Evolutionary conservation across 2,329 filamentous ascomycete genomes (phyloP).

Genomic region (Sporothrix pseudoabietina): DNA sequence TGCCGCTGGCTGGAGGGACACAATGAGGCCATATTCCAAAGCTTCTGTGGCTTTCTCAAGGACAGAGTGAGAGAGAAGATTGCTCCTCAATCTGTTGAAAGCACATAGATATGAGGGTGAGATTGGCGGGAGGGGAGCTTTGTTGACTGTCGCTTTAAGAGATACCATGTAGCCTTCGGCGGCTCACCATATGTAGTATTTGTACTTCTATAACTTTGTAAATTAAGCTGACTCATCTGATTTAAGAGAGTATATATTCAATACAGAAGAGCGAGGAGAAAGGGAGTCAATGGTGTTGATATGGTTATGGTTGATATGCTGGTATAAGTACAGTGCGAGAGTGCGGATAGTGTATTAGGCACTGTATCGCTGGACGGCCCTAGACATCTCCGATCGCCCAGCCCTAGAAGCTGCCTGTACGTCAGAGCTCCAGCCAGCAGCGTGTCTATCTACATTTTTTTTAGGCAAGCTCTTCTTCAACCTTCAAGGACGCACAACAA

Average conservation of each 20-base stretch:
- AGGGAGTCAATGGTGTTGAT: neutral
- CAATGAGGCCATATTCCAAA: conserved; percentile 77
- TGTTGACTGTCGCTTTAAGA: neutral
- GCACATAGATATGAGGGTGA: neutral
- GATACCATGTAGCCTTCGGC: neutral
- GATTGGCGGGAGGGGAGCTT: no score
- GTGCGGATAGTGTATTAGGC: neutral
- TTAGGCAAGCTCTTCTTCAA: neutral
- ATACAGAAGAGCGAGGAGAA: no score
- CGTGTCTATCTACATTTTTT: neutral
- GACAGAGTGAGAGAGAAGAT: conserved; percentile 46
- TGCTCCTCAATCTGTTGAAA: neutral
- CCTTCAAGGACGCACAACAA: neutral
- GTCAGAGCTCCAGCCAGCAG: neutral
- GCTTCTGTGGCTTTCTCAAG: conserved; percentile 80
- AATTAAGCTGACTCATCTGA: neutral
- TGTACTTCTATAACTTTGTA: neutral
- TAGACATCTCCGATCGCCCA: neutral
- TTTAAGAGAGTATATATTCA: no score
- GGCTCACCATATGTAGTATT: neutral
- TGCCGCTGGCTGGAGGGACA: conserved; percentile 76
- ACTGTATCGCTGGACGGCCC: neutral
- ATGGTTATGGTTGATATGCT: neutral
- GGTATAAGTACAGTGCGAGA: neutral
- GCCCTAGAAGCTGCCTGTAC: conserved; percentile 6